Evolutionary conservation across 1,139 yeast genomes (phyloP), one percentile per base, ranked within the genome.

Genomic region (Debaryomyces psychrophilus): DNA sequence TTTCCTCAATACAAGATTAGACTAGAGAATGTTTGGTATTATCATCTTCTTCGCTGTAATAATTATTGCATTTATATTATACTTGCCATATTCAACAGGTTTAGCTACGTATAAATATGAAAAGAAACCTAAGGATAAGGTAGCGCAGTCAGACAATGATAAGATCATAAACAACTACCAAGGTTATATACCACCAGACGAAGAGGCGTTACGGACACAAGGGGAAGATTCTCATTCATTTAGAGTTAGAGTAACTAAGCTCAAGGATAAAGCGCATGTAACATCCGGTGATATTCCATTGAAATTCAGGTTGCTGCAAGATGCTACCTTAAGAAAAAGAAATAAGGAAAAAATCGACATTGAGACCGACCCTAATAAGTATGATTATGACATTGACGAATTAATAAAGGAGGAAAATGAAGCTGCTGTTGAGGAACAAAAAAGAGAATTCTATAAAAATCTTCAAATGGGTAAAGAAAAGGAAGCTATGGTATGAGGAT

Each of bases 111-210:
- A 68, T 18, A 58, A 67, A 42, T 58, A 62, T 37, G 63, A 61
- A 26, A 54, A 58, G 17, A 54, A 48, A 25, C 31, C 43, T 37
- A 53, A 42, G 44, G 44, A 31, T 42, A 43, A 41, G 31, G 40
- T 34, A 9, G 33, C n/a, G 17, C n/a, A 45, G 46, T 17, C 26
- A 2, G 6, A 37, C 26, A 14, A 37, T 25, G 33, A 26, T 12
- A 15, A 29, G 29, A 18, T 37, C 20, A n/a, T 28, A n/a, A 22
- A 27, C 34, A 49, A 48, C 23, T 37, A 33, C 38, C 50, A 48
- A 33, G 76, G 73, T 1, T 74, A 74, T 52, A 53, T 71, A 31
- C 77, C 79, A 4, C 78, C 79, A 27, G 78, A 73, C 53, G 74
- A 69, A 46, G 58, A 57, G 12, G 50, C 50, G 9, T 38, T 45